Conservation (phyloP, 2,329 filamentous ascomycete species). For the Parafenestella ontariensis region DNA sequence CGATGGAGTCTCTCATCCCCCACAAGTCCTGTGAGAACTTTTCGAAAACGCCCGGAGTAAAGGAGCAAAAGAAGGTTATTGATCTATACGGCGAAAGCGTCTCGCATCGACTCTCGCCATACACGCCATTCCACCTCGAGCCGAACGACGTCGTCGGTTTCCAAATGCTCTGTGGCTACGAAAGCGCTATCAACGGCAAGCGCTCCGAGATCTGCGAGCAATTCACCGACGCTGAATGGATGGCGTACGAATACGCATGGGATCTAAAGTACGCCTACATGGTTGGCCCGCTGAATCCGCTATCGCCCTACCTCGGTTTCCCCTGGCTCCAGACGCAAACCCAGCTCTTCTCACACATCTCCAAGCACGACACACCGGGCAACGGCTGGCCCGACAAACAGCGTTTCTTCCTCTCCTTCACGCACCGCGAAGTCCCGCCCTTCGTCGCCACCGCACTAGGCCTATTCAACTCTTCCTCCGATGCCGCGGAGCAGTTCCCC, state of each 20-base stretch:
- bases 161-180: slow-evolving; percentile 70
- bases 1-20: slow-evolving; percentile 41
- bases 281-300: slow-evolving; percentile 65
- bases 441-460: slow-evolving; percentile 71
- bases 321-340: slow-evolving; percentile 71
- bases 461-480: slow-evolving; percentile 71
- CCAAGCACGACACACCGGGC: slow-evolving; percentile 51
- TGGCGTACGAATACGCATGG: slow-evolving; percentile 68
- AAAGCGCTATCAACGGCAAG: slow-evolving; percentile 66
- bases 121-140: slow-evolving; percentile 64
- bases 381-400: slow-evolving; percentile 51
- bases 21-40: slow-evolving; percentile 47
- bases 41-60: slow-evolving; percentile 38
- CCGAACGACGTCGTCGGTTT: slow-evolving; percentile 67
- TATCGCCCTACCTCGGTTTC: slow-evolving; percentile 65
- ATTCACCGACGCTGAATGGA: slow-evolving; percentile 69
- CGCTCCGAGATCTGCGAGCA: slow-evolving; percentile 64
- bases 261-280: slow-evolving; percentile 71
- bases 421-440: slow-evolving; percentile 71
- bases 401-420: slow-evolving; percentile 71
- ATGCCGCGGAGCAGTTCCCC: slow-evolving; percentile 68
- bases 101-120: slow-evolving; percentile 31
- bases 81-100: slow-evolving; percentile 34
- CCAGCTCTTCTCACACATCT: slow-evolving; percentile 34
- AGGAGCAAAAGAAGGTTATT: slow-evolving; percentile 41